Conservation (phyloP, 805 yeast species). For the Barnettozyma pratensis region DNA sequence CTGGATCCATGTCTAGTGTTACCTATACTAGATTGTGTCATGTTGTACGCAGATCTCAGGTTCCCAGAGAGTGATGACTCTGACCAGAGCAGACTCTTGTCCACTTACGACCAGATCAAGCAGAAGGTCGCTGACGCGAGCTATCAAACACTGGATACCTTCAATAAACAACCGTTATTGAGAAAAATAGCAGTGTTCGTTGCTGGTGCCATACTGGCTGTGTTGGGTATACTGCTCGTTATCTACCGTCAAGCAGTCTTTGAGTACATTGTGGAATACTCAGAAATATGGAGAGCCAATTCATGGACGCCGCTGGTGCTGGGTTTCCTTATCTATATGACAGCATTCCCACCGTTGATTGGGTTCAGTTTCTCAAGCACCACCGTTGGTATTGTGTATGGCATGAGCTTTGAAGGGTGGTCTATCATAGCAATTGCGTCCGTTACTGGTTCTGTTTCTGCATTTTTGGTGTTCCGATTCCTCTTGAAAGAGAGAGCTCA, state of each 20-base stretch:
- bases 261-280: conserved; percentile 18
- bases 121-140: conserved; percentile 2
- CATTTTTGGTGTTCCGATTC: conserved; percentile 65
- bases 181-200: conserved; percentile 8
- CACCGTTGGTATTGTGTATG: conserved; percentile 76
- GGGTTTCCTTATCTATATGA: conserved; percentile 49
- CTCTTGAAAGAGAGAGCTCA: conserved; percentile 54
- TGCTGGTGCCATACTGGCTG: background rate
- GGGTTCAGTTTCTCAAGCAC: conserved; percentile 74
- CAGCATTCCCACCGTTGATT: conserved; percentile 85
- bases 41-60: too few species aligned
- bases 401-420: conserved; percentile 74
- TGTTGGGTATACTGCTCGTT: conserved; percentile 8
- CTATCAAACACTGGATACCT: conserved; percentile 6
- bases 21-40: too few species aligned
- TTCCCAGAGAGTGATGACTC: background rate
- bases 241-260: conserved; percentile 17
- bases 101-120: background rate
- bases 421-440: conserved; percentile 64
- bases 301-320: conserved; percentile 40
- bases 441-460: conserved; percentile 64
- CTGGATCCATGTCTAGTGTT: too few species aligned
- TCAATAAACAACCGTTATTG: conserved; percentile 15
- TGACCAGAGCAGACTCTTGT: background rate
- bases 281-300: conserved; percentile 21